phyloP scores from a whole-genome alignment of 148 eudicot species.

The Camellia sinensis region DNA sequence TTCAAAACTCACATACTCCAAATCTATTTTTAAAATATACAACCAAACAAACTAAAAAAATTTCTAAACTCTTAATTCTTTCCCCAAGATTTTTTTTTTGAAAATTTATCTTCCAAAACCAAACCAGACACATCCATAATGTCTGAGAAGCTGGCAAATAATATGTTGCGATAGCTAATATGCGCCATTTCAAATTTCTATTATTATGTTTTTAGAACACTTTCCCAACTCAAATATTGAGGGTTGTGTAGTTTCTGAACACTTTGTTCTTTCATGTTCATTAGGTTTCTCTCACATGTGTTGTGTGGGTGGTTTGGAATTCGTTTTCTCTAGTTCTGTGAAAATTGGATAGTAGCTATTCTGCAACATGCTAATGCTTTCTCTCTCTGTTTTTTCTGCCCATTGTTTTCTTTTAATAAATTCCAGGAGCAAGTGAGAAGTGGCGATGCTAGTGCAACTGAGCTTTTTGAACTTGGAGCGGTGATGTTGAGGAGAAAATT shows the following conservation, averaged over 20 bases:
- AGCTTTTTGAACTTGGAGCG: slow-evolving; percentile 89
- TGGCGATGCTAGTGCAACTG: slow-evolving; percentile 92
- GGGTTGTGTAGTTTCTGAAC: background rate
- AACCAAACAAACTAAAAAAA: too few species aligned
- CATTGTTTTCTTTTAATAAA: background rate
- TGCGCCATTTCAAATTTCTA: background rate
- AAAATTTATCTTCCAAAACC: too few species aligned
- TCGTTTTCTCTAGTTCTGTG: background rate
- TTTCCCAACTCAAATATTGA: background rate
- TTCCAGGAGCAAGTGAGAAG: slow-evolving; percentile 94
- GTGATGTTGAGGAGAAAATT: slow-evolving; percentile 90
- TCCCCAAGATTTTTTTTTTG: too few species aligned
- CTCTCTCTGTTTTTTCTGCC: background rate
- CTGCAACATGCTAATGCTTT: background rate
- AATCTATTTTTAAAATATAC: too few species aligned
- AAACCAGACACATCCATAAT: too few species aligned
- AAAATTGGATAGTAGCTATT: background rate
- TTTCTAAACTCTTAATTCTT: too few species aligned
- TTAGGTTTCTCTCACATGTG: background rate
- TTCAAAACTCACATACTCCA: too few species aligned
- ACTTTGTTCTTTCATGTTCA: background rate
- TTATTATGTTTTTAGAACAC: background rate
- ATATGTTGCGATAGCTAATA: background rate
- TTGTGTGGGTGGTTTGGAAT: background rate
- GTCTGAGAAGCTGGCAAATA: background rate